phyloP scores from a whole-genome alignment of 2,329 filamentous ascomycete species.

The Fusarium duplospermum region DNA sequence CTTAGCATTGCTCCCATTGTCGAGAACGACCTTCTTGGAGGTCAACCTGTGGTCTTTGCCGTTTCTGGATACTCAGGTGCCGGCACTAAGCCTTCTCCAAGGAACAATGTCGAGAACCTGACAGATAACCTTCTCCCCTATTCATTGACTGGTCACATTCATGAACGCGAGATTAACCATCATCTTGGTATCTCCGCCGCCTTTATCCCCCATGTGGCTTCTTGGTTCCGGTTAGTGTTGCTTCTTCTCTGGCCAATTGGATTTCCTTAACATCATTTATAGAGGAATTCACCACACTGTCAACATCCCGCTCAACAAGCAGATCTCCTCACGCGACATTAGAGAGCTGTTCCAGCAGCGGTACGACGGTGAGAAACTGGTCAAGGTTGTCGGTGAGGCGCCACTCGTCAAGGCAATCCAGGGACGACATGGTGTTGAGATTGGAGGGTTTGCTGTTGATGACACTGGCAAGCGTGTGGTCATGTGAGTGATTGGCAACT shows the following conservation, averaged over 20 bases:
- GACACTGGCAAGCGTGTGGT: not conserved
- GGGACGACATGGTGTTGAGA: not conserved
- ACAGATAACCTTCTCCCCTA: not conserved
- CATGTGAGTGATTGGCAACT: not conserved
- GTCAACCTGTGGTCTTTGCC: not conserved
- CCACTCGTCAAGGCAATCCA: not conserved
- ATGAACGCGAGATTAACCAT: not conserved
- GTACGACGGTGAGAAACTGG: not conserved
- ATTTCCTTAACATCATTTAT: not conserved
- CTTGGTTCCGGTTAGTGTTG: not conserved
- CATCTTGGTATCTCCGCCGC: not conserved
- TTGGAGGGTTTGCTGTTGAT: not conserved
- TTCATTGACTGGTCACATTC: not conserved
- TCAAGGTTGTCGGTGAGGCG: not conserved
- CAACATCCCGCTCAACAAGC: not conserved
- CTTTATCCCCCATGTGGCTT: not conserved
- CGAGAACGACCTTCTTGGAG: not conserved
- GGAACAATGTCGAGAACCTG: not conserved
- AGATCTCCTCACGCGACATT: not conserved
- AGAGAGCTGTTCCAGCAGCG: not conserved
- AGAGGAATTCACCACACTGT: not conserved
- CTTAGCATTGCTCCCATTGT: not conserved
- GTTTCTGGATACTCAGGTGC: not conserved
- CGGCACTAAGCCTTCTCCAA: not conserved
- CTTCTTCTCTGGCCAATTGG: accelerated